phyloP scores from a whole-genome alignment of 2,329 filamentous ascomycete genomes.

The Stagonosporopsis vannaccii region DNA sequence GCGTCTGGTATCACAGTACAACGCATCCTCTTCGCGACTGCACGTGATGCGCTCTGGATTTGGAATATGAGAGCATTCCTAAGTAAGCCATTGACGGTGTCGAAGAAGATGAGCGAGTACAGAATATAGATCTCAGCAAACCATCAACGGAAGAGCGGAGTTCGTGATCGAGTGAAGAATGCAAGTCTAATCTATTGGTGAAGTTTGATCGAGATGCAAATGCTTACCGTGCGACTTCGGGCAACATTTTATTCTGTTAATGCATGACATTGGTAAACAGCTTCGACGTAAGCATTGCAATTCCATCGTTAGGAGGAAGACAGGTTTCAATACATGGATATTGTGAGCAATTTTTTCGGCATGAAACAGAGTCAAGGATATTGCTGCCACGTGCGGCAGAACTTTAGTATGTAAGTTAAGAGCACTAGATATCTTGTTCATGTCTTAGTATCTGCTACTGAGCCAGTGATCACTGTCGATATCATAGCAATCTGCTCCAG shows the following conservation, averaged over 20 bases:
- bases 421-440: no score
- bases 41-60: slow-evolving; percentile 28
- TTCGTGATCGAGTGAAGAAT: slow-evolving; percentile 19
- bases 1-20: slow-evolving; percentile 33
- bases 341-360: neutral
- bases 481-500: no score
- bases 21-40: slow-evolving; percentile 18
- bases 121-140: slow-evolving; percentile 9
- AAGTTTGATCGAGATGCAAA: neutral
- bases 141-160: neutral
- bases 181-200: neutral
- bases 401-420: no score
- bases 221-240: neutral
- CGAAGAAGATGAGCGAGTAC: slow-evolving; percentile 10
- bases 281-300: neutral
- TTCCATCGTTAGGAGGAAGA: neutral
- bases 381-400: no score
- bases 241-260: neutral
- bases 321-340: neutral
- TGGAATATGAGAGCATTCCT: slow-evolving; percentile 32
- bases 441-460: no score
- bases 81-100: slow-evolving; percentile 36
- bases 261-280: neutral
- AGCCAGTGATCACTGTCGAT: no score
- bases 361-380: no score